Evolutionary conservation across 1,284 basidiomycete genomes (phyloP), one percentile per base, ranked within the genome.

Genomic region (Ustilago shanxiensis): DNA sequence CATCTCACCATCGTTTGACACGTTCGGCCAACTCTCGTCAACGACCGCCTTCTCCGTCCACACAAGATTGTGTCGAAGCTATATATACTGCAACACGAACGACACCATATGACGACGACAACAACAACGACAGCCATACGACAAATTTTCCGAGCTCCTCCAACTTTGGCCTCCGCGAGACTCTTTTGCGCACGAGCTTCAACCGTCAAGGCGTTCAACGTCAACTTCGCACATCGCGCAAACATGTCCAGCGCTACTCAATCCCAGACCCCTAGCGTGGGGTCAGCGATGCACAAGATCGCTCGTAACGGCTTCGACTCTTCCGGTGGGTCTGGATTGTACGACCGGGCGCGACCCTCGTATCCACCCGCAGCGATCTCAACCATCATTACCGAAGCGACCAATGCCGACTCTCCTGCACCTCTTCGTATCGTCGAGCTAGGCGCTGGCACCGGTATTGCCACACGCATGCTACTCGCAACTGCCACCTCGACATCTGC

Each of bases 371-470:
- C 66, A 14, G 66, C 75, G 1, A 80, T 81, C 54, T 65, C 66
- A 13, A 56, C 60, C n/a, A 77, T 81, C 49, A 58, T 83, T 33
- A n/a, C 55, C 2, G 61, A 67, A 33, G 71, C 70, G 0, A 64
- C 66, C 49, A 72, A 66, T 20, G 35, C 68, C 11, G 22, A 52
- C 1, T 49, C 72, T 2, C 65, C 61, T 1, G 24, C 60, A 3
- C 72, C 79, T 1, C 54, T 82, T n/a, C 77, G 76, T 24, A 67
- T 84, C 35, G 75, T 80, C 47, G 83, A 85, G 72, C 64, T 85
- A 20, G 83, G 82, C 31, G 74, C 81, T 0, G 83, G 83, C 2
- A 85, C 83, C 2, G 83, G 83, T 22, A 84, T 85, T 45, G 76
- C 75, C 7, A 82, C 82, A 7, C 71, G 82, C 6, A 71, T 82